A percentile compares a stretch with the other conserved stretches of the same genome.
Evolutionary conservation across 345 rosid genomes (phyloP).

Genomic region (Brassica carinata): DNA sequence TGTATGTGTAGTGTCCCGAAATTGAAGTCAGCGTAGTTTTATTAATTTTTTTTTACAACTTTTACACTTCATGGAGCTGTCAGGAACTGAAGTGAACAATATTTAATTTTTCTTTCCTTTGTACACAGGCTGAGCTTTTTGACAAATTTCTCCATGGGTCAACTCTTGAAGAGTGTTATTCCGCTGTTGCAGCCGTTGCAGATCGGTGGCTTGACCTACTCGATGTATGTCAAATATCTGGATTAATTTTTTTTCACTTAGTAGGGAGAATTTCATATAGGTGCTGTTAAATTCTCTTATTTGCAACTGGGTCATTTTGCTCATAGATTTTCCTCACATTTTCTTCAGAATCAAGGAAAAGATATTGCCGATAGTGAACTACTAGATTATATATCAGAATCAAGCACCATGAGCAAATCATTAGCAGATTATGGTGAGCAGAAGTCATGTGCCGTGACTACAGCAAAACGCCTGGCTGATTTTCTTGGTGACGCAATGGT

Average conservation of each 20-base stretch:
- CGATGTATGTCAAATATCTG: slow-evolving; percentile 56
- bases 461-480: slow-evolving; percentile 92
- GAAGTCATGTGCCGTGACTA: slow-evolving; percentile 98
- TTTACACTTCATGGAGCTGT: slow-evolving; percentile 8
- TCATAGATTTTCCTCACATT: slow-evolving; percentile 24
- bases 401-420: slow-evolving; percentile 99
- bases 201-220: slow-evolving; percentile 98
- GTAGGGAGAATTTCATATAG: slow-evolving; percentile 10
- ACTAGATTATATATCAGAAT: slow-evolving; percentile 94
- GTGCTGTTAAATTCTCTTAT: slow-evolving; percentile 19
- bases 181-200: slow-evolving; percentile 92
- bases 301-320: slow-evolving; percentile 5
- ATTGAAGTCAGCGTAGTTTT: not conserved
- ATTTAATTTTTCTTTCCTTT: not conserved
- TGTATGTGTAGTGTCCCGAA: slow-evolving; percentile 5
- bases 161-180: slow-evolving; percentile 90
- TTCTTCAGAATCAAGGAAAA: slow-evolving; percentile 79
- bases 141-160: slow-evolving; percentile 92
- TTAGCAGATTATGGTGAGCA: slow-evolving; percentile 92
- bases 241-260: not conserved
- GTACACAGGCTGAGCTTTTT: slow-evolving; percentile 87
- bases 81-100: slow-evolving; percentile 2
- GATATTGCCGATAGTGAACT: slow-evolving; percentile 92
- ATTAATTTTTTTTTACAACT: not conserved
- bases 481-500: slow-evolving; percentile 95